Base-by-base conservation (phyloP, 2,329 filamentous ascomycete genomes). In the Cryphonectria naterciae region DNA sequence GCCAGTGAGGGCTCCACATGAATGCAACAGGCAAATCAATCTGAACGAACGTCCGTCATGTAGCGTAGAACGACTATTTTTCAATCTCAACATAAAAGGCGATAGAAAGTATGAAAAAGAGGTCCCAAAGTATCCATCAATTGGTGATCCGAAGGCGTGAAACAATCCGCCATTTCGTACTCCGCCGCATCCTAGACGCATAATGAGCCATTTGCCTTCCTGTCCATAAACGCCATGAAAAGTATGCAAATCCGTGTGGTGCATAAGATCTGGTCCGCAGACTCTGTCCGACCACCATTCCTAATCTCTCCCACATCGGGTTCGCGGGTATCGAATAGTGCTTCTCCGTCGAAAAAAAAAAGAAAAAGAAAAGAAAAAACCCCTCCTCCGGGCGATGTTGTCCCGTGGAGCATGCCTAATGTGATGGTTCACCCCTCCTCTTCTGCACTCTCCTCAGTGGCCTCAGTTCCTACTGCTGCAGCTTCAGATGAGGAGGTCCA, bases 401-500 rank as follows among this genome's bases (percentile, higher is more conserved):
- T 58, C 54, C 54, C 15, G 32, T 32, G 8, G 28, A 32, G 6
- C 28, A 58, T 28, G 28, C 28, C 54, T 17, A 7, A 6, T 32
- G 54, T 32, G 28, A 32, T 32, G 52, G 35, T 58, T 4, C 54
- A 58, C 32, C 6, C 6, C 28, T 19, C 25, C 46, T 58, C 28
- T 19, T 25, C 49, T 32, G 25, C 52, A 17, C 13, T 32, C 22
- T n/a, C 46, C 46, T 49, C 13, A 8, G 54, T 19, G 15, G 25
- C 54, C 54, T 8, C 1, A 4, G 11, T 7, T 8, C 43, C 43
- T 37, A 37, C 6, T 37, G 37, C 39, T 46, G 19, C 15, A 17
- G 13, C 41, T 32, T 32, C 65, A 73, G 52, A 71, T 60, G 46
- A 73, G 60, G 28, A 73, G 58, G 15, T 73, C 72, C n/a, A 73